A percentile compares a stretch with the other conserved stretches of the same genome.
phyloP scores from a whole-genome alignment of 805 yeast species.

The Nakazawaea molendinolei region DNA sequence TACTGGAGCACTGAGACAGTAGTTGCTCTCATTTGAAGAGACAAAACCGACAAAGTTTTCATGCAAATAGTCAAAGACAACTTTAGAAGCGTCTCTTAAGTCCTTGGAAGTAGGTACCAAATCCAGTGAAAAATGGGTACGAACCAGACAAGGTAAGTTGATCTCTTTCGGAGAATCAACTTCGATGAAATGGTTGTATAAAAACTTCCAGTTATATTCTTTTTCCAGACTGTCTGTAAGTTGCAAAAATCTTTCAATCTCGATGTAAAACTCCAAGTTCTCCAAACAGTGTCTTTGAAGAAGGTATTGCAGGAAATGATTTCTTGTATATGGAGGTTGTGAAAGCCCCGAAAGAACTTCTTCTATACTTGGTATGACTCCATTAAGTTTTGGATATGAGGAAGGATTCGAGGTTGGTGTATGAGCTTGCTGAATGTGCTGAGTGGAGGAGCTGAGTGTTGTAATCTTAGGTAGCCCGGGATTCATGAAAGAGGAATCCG shows the following conservation, averaged over 20 bases:
- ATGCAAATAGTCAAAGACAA: constrained; percentile 21
- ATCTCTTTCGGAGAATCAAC: constrained; percentile 21
- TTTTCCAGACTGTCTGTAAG: constrained; percentile 2
- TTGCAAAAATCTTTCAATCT: constrained; percentile 17
- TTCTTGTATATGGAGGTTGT: constrained; percentile 18
- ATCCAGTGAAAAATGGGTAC: constrained; percentile 12
- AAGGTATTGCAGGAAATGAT: constrained; percentile 22
- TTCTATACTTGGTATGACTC: constrained; percentile 21
- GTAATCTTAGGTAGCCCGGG: constrained; percentile 12
- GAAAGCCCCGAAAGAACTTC: constrained; percentile 22
- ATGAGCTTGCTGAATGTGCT: too few relatives aligned
- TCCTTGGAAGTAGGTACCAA: constrained; percentile 16
- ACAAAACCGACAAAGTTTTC: constrained; percentile 25
- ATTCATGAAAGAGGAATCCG: constrained; percentile 4
- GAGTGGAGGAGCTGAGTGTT: constrained; percentile 6
- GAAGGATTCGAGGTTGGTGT: constrained; percentile 5
- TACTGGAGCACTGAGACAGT: constrained; percentile 1
- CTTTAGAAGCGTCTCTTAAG: constrained; percentile 17
- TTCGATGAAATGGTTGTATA: constrained; percentile 22
- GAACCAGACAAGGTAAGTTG: constrained; percentile 26
- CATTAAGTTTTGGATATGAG: not conserved
- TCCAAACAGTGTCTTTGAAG: constrained; percentile 26
- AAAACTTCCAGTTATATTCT: constrained; percentile 20
- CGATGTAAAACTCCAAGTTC: constrained; percentile 26
- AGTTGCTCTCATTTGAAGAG: constrained; percentile 1